These are phyloP conservation scores for Ogataea pignaliae DNA, from an alignment of 805 yeast species.

Conservation along the genomic window DNA sequence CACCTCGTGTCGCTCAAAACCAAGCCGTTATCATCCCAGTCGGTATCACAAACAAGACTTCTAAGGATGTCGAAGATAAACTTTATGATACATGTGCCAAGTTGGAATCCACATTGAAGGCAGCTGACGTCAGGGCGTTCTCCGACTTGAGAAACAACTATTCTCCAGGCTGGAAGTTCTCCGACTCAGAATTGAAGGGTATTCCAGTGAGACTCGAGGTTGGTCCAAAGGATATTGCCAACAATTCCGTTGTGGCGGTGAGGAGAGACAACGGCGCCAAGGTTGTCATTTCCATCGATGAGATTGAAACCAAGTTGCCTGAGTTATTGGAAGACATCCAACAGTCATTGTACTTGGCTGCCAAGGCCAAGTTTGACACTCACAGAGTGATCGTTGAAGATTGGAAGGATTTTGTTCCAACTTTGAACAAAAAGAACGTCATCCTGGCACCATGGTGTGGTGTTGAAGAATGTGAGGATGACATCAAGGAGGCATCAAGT, in stretches of 20 bases:
- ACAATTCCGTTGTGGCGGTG: constrained; percentile 77
- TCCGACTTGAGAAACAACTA: constrained; percentile 92
- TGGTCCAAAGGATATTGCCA: constrained; percentile 92
- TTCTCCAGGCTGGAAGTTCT: constrained; percentile 98
- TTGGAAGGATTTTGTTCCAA: constrained; percentile 91
- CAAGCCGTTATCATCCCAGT: constrained; percentile 94
- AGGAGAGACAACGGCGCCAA: constrained; percentile 89
- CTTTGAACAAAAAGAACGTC: constrained; percentile 85
- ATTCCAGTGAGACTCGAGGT: constrained; percentile 88
- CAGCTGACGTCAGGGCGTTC: constrained; percentile 65
- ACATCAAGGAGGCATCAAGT: constrained; percentile 86
- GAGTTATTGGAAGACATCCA: constrained; percentile 81
- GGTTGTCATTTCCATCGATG: constrained; percentile 58
- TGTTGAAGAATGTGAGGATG: constrained; percentile 88
- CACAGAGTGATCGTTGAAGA: constrained; percentile 80
- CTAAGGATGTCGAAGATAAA: constrained; percentile 66
- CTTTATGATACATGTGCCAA: constrained; percentile 67
- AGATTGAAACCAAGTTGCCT: constrained; percentile 64
- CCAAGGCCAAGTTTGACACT: constrained; percentile 76
- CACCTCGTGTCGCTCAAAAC: constrained; percentile 91
- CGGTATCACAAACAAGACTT: constrained; percentile 85
- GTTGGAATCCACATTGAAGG: constrained; percentile 58
- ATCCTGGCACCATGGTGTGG: constrained; percentile 98
- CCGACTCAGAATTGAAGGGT: constrained; percentile 97
- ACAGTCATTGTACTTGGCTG: constrained; percentile 62